These are phyloP conservation scores for Myrica gale DNA, from an alignment of 306 rosid species.

Conservation along the genomic window DNA sequence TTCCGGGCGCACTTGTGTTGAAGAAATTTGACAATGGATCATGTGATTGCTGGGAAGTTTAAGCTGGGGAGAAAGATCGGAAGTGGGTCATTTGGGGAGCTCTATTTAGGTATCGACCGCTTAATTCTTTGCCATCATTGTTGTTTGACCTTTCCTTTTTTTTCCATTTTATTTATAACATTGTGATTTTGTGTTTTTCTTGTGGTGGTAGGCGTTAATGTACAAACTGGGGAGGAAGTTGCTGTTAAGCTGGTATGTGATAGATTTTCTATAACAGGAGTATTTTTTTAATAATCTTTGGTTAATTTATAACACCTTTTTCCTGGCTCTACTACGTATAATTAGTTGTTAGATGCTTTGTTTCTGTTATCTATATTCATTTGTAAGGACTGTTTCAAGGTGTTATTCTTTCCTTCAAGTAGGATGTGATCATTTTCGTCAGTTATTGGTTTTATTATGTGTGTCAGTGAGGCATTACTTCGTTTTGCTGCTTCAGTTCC, in stretches of 20 bases:
- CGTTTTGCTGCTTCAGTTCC: neutral
- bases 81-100: constrained; percentile 99
- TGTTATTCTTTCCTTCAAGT: neutral
- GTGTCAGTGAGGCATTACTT: neutral
- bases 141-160: constrained; percentile 2
- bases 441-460: neutral
- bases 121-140: neutral
- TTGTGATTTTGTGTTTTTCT: constrained; percentile 20
- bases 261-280: constrained; percentile 4
- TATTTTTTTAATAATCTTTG: constrained; percentile 12
- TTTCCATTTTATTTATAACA: constrained; percentile 12
- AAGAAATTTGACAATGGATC: constrained; percentile 73
- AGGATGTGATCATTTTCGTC: neutral
- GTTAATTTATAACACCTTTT: too few species aligned
- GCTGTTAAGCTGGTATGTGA: constrained; percentile 95
- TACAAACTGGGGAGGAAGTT: constrained; percentile 98
- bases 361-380: neutral
- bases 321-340: neutral
- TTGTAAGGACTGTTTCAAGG: neutral
- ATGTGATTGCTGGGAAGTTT: constrained; percentile 85
- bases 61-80: constrained; percentile 98
- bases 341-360: neutral
- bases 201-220: constrained; percentile 63
- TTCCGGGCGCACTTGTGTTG: constrained; percentile 36
- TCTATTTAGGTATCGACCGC: constrained; percentile 62